Base-by-base conservation (phyloP, 495 filamentous ascomycete species). In the Pyronema omphalodes region DNA sequence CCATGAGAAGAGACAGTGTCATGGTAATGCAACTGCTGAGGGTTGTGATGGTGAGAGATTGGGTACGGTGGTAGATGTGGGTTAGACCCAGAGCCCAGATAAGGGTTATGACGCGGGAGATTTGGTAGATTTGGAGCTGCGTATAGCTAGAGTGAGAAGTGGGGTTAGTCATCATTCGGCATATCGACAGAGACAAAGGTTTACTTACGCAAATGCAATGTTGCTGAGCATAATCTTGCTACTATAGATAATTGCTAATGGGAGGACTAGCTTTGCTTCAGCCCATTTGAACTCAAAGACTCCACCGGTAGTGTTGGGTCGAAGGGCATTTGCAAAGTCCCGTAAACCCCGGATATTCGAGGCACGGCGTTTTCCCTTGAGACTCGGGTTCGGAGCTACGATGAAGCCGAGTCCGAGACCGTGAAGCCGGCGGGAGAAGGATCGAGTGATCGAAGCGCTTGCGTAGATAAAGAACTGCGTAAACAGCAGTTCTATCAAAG, bases 1-100 rank as follows among this genome's bases (percentile, higher is more conserved):
- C 72, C 55, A 75, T 67, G 29, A 67, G 54, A 36, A 76, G 71
- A 39, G 68, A 73, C 39, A 76, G 63, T 17, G 69, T 69, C 45
- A 74, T 72, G 18, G 70, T 70, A 19, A 76, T 65, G 7, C 72
- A 67, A 11, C 74, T 70, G 47, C 70, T 73, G 35, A 76, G 67
- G 9, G 70, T 72, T 9, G 68, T 61, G 40, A 69, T 66, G 36
- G 70, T 69, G 60, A 72, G 73, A 6, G 64, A 61, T 14, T 60
- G 62, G 33, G 66, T 61, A 9, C 67, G 62, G 51, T 61, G 63
- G 41, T 74, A 61, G 49, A 68, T 62, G 55, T 68, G 64, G 43
- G 72, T 71, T 55, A 75, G 62, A 57, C 71, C 52, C 40, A 76
- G 63, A 35, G 68, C 57, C 14, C 73, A 52, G 8, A 73, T 70